phyloP scores from a whole-genome alignment of 2,329 filamentous ascomycete genomes.

The Aspergillus pseudoterreus region DNA sequence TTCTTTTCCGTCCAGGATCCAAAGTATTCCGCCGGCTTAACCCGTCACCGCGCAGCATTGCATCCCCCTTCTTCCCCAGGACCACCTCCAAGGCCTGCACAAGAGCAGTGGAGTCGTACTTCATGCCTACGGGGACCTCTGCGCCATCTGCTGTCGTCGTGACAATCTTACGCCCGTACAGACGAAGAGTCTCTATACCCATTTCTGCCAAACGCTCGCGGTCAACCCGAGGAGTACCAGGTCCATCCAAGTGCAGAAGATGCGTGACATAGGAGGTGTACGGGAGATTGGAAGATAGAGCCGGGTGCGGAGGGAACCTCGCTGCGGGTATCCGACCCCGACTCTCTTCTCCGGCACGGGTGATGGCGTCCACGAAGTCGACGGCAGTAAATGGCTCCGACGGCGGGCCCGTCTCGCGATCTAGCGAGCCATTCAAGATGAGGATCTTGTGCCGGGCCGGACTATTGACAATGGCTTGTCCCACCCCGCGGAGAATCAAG shows the following conservation, averaged over 20 bases:
- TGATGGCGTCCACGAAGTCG: conserved; percentile 80
- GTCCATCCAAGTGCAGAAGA: conserved; percentile 72
- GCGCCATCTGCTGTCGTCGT: conserved; percentile 32
- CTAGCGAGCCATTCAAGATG: conserved; percentile 77
- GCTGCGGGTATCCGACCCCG: conserved; percentile 42
- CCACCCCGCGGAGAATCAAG: conserved; percentile 73
- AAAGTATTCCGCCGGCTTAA: conserved; percentile 59
- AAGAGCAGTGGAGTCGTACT: conserved; percentile 74
- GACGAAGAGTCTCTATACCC: conserved; percentile 72
- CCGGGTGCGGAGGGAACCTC: conserved; percentile 1
- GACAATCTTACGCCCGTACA: conserved; percentile 65
- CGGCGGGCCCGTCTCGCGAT: conserved; percentile 79
- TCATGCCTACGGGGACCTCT: conserved; percentile 52
- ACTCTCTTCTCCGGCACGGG: conserved; percentile 68
- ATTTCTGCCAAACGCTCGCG: conserved; percentile 58
- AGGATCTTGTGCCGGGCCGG: conserved; percentile 67
- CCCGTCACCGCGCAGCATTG: conserved; percentile 38
- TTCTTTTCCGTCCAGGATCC: conserved; percentile 27
- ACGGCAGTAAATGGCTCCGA: conserved; percentile 63
- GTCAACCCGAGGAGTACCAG: conserved; percentile 67
- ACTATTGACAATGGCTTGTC: conserved; percentile 56
- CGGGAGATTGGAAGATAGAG: conserved; percentile 35
- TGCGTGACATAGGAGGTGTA: conserved; percentile 75
- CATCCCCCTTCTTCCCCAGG: conserved; percentile 61
- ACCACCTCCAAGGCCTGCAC: conserved; percentile 73